A percentile compares a stretch with the other conserved stretches of the same genome.
Evolutionary conservation across 345 rosid genomes (phyloP).

Genomic region (Acer negundo): DNA sequence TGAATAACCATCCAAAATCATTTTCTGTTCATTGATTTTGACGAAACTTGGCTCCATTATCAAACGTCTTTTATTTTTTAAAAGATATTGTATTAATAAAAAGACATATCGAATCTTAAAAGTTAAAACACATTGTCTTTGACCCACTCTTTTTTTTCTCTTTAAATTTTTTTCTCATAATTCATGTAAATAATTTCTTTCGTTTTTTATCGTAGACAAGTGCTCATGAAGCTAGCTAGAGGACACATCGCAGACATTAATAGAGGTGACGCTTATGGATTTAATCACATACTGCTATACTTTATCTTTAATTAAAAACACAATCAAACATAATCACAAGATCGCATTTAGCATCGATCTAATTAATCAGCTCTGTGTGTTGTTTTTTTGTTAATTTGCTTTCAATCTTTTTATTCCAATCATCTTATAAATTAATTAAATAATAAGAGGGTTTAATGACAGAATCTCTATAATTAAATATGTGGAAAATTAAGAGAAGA

Average conservation of each 20-base stretch:
- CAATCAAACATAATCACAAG: neutral
- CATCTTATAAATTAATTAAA: neutral
- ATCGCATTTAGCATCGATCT: neutral
- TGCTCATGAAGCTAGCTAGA: neutral
- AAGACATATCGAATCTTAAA: neutral
- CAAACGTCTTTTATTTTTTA: neutral
- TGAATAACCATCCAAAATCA: conserved; percentile 26
- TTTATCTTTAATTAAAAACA: neutral
- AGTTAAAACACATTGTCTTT: neutral
- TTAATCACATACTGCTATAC: no score
- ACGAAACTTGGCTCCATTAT: conserved; percentile 18
- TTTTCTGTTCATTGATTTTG: conserved; percentile 37
- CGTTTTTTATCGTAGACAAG: neutral
- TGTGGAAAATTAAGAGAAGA: neutral
- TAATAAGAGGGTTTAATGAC: neutral
- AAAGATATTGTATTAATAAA: neutral
- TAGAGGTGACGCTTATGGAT: neutral
- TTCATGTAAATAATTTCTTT: neutral
- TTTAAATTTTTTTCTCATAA: neutral
- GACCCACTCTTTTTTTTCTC: neutral
- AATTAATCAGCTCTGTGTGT: no score
- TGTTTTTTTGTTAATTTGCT: no score
- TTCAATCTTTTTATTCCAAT: conserved; percentile 4
- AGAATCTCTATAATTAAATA: neutral
- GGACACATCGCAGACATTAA: conserved; percentile 4